A percentile compares a stretch with the other conserved stretches of the same genome.
These are phyloP conservation scores for Linnemannia elongata DNA, from an alignment of 192 early-diverging fungal species.

Conservation along the genomic window DNA sequence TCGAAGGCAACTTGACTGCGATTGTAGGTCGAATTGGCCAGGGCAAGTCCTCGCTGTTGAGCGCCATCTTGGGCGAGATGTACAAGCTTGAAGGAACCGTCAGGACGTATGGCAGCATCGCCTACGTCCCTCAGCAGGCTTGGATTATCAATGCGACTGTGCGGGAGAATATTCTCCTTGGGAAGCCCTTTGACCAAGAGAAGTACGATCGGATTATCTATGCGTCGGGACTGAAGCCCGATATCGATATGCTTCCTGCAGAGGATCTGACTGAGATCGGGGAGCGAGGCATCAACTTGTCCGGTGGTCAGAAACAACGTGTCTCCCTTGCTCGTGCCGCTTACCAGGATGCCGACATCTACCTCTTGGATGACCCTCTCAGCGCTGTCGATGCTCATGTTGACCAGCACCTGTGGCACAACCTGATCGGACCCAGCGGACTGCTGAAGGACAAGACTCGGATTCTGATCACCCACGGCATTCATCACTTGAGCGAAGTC, in stretches of 20 bases:
- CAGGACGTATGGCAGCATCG: conserved; percentile 68
- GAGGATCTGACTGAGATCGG: conserved; percentile 94
- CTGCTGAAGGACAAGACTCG: conserved; percentile 83
- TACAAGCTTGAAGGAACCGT: conserved; percentile 73
- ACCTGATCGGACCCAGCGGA: conserved; percentile 88
- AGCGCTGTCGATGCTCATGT: conserved; percentile 76
- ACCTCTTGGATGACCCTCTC: conserved; percentile 65
- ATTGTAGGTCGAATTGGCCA: conserved; percentile 55
- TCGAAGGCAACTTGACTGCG: conserved; percentile 15
- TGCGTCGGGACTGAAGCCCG: conserved; percentile 84
- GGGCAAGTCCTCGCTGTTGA: conserved; percentile 66
- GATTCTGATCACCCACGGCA: conserved; percentile 85
- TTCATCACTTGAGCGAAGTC: conserved; percentile 77
- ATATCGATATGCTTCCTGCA: conserved; percentile 85
- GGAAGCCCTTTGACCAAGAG: conserved; percentile 75
- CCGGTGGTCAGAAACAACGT: conserved; percentile 91
- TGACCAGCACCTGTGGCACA: conserved; percentile 80
- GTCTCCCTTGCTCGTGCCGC: conserved; percentile 80
- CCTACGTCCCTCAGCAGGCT: conserved; percentile 74
- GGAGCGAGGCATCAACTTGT: conserved; percentile 89
- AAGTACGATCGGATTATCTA: conserved; percentile 83
- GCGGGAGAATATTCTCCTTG: conserved; percentile 93
- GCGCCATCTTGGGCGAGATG: conserved; percentile 88
- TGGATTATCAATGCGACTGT: conserved; percentile 97
- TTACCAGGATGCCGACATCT: conserved; percentile 85